phyloP scores from a whole-genome alignment of 805 yeast genomes.

The Kluyveromyces siamensis region DNA sequence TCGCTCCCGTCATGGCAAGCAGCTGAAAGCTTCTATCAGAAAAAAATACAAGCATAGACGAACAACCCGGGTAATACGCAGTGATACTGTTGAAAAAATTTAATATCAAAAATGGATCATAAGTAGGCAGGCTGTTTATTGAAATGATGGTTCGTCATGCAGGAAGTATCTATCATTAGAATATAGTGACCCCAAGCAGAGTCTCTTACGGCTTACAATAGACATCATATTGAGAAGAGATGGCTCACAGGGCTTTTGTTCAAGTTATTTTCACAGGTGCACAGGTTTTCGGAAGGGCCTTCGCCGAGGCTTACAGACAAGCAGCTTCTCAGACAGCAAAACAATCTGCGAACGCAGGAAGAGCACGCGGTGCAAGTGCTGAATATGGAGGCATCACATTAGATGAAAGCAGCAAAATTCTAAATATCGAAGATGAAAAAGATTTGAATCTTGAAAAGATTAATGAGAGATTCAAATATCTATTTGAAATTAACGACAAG shows the following conservation, averaged over 20 bases:
- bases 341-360: conserved; percentile 41
- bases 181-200: no score
- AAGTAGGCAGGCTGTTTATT: no score
- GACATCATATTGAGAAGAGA: conserved; percentile 3
- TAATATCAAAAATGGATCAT: no score
- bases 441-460: conserved; percentile 49
- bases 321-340: conserved; percentile 91
- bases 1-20: no score
- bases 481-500: conserved; percentile 82
- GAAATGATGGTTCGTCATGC: no score
- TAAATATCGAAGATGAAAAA: conserved; percentile 60
- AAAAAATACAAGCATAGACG: no score
- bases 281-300: conserved; percentile 90
- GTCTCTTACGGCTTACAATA: neutral
- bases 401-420: conserved; percentile 86
- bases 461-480: conserved; percentile 63
- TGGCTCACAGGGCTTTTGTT: conserved; percentile 88
- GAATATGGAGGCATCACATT: conserved; percentile 68
- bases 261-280: conserved; percentile 93
- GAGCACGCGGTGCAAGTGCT: conserved; percentile 32
- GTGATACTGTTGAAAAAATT: no score
- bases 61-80: no score
- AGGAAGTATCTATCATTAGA: no score
- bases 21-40: no score
- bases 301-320: conserved; percentile 93